Conservation (phyloP, 192 early-diverging fungal species). For the Backusella macrospora region DNA sequence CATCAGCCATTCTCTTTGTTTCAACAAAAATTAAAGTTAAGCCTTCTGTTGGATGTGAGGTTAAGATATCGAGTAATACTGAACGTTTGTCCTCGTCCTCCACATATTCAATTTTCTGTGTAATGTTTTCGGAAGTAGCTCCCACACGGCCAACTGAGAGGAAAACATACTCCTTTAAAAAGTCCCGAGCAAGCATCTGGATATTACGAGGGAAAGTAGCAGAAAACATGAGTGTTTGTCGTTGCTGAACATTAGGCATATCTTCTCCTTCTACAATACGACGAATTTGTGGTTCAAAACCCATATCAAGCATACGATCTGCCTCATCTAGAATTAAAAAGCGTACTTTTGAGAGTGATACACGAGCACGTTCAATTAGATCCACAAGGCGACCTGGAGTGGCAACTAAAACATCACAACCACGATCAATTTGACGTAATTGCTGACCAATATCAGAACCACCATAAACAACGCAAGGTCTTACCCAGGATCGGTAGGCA, state of each 20-base stretch:
- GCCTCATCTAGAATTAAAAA: conserved; percentile 96
- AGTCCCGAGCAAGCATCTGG: conserved; percentile 85
- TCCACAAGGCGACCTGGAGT: conserved; percentile 98
- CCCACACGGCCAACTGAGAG: conserved; percentile 92
- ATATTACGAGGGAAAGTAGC: conserved; percentile 93
- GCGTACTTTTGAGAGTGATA: conserved; percentile 75
- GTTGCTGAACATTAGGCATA: conserved; percentile 74
- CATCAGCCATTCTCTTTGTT: conserved; percentile 94
- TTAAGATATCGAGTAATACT: conserved; percentile 82
- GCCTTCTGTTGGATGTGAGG: conserved; percentile 52
- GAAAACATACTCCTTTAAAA: conserved; percentile 83
- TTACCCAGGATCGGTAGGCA: conserved; percentile 89
- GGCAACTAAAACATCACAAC: conserved; percentile 91
- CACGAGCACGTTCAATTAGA: conserved; percentile 80
- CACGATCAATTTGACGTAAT: conserved; percentile 85
- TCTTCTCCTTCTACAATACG: conserved; percentile 83
- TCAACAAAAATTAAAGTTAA: conserved; percentile 96
- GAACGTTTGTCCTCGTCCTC: conserved; percentile 94
- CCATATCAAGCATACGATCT: conserved; percentile 96
- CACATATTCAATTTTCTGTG: conserved; percentile 90
- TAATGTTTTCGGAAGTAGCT: conserved; percentile 94
- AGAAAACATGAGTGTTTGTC: conserved; percentile 95
- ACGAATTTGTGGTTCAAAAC: conserved; percentile 91
- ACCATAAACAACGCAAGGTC: conserved; percentile 93
- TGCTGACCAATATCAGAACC: conserved; percentile 92